Conservation (phyloP, 495 filamentous ascomycete genomes). For the Aspergillus kassunensis region DNA sequence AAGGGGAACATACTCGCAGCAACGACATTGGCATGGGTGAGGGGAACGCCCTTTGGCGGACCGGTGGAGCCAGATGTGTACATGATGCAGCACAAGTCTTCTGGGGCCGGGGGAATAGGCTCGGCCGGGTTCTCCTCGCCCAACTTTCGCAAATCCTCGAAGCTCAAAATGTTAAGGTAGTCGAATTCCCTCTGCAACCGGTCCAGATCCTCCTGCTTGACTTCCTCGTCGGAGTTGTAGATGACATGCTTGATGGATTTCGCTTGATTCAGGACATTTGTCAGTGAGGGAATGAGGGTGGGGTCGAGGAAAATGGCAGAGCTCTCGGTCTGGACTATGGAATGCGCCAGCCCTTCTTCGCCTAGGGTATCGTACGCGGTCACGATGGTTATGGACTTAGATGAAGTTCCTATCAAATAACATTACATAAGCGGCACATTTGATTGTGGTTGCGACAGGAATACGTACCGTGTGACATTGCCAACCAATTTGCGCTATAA, state of each 20-base stretch:
- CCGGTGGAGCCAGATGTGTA: slow-evolving; percentile 99
- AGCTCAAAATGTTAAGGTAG: slow-evolving; percentile 70
- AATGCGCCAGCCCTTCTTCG: slow-evolving; percentile 89
- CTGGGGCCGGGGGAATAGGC: slow-evolving; percentile 70
- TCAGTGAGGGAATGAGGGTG: slow-evolving; percentile 72
- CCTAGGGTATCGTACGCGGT: slow-evolving; percentile 98
- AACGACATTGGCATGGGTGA: slow-evolving; percentile 86
- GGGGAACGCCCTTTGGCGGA: slow-evolving; percentile 88
- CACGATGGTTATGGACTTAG: slow-evolving; percentile 93
- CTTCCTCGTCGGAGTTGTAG: slow-evolving; percentile 78
- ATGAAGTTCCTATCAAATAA: slow-evolving; percentile 49
- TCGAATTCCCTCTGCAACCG: slow-evolving; percentile 67
- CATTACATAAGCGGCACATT: not conserved
- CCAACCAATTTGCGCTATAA: slow-evolving; percentile 68
- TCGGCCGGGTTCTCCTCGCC: slow-evolving; percentile 82
- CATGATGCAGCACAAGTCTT: slow-evolving; percentile 98
- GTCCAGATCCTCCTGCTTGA: slow-evolving; percentile 76
- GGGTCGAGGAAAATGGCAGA: slow-evolving; percentile 90
- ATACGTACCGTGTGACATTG: slow-evolving; percentile 60
- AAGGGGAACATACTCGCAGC: slow-evolving; percentile 63
- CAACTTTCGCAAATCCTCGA: slow-evolving; percentile 77
- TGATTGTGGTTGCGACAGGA: not conserved
- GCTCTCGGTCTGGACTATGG: slow-evolving; percentile 79
- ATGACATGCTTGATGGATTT: slow-evolving; percentile 77
- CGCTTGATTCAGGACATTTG: slow-evolving; percentile 75